Percentiles rank a stretch among this genome's conserved stretches.
Evolutionary conservation across 2,329 filamentous ascomycete genomes (phyloP).

Genomic region (Pestalotiopsis sp.): DNA sequence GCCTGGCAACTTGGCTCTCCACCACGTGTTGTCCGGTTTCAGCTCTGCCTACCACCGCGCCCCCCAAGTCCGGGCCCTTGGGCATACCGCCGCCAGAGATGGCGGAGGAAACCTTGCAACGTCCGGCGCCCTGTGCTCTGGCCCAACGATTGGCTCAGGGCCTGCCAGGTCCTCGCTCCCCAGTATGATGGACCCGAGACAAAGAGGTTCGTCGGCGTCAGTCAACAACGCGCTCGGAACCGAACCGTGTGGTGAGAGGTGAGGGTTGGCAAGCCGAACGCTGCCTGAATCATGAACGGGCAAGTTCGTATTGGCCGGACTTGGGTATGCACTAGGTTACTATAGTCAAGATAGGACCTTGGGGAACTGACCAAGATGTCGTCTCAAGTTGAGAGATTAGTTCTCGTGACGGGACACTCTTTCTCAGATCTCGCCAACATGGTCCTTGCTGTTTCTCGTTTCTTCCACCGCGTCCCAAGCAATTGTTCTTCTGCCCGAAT

Average conservation of each 20-base stretch:
- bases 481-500: too few species aligned
- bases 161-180: neutral
- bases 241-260: neutral
- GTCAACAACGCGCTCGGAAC: neutral
- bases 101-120: neutral
- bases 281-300: neutral
- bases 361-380: neutral
- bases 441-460: neutral
- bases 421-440: neutral
- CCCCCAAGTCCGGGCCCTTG: slow-evolving; percentile 2
- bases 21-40: slow-evolving; percentile 7
- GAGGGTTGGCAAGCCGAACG: neutral
- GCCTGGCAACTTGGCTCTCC: neutral
- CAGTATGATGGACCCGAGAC: neutral
- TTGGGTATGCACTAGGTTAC: neutral
- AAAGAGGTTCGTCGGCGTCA: neutral
- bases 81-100: neutral
- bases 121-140: slow-evolving; percentile 7
- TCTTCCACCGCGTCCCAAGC: neutral
- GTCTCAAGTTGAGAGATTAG: neutral
- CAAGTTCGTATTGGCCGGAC: neutral
- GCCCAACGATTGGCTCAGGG: neutral
- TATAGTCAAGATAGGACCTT: neutral
- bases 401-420: neutral
- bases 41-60: neutral